Base-by-base conservation (phyloP, 805 yeast genomes). In the Alloascoidea hylecoeti region DNA sequence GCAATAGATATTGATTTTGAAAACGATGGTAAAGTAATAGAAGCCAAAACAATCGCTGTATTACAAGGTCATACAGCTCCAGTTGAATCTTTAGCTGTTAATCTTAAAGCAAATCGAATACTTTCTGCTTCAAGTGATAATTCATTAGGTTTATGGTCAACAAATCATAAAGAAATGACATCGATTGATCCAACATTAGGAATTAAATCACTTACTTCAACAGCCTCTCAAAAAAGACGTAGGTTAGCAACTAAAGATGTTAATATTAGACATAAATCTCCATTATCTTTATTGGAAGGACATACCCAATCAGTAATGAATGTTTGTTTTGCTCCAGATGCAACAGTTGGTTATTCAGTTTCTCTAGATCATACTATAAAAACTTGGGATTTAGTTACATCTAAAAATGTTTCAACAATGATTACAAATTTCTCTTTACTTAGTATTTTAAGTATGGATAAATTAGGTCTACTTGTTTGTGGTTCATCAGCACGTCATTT, bases 401-500 rank as follows among this genome's bases (percentile, higher is more conserved):
- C 82, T 9, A 71, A 83, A 46, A 75, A 85, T 49, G 80, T 92
- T 18, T 96, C 86, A 53, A 82, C 96, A 3, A 78, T 81, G 57
- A 71, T 81, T 15, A 86, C 97, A 0, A 81, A 88, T 12, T 88
- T 72, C 57, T 78, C 97, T 6, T 66, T 92, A 44, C 66, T 88
- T 35, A 82, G 95, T 0, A 58, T 88, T 18, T 64, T 76, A 18
- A 77, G 77, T 46, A 63, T 92, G 43, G 73, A 82, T 4, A 65
- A 71, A 37, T 61, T 78, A 38, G 52, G 51, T 12, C 63, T 92
- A 39, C 60, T 92, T 18, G 95, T 88, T 5, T 74, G 89, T 41
- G 98, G 98, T n/a, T 85, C 96, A 1, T 79, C 95, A 9, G 96
- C 96, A n/a, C 79, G 98, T 58, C 97, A 92, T 58, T 88, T 92